These are phyloP conservation scores for Crucihimalaya himalaica DNA, from an alignment of 345 rosid genomes.

Conservation along the genomic window DNA sequence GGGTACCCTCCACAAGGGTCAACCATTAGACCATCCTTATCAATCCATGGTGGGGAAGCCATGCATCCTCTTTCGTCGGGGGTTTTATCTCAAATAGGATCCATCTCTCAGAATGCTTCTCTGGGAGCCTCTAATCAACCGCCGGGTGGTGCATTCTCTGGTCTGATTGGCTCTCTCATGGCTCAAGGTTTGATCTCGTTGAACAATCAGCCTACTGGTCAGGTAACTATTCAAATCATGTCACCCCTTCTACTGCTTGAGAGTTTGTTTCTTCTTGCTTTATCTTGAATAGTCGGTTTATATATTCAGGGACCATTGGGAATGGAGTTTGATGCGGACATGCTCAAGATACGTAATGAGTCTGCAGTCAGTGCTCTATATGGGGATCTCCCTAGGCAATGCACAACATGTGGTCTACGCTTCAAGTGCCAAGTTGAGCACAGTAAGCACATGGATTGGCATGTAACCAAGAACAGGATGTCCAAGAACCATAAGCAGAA, in stretches of 20 bases:
- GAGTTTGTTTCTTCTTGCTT: constrained; percentile 4
- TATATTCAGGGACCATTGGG: constrained; percentile 69
- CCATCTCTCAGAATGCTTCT: constrained; percentile 50
- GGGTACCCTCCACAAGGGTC: constrained; percentile 57
- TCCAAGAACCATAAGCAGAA: constrained; percentile 95
- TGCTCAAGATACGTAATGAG: constrained; percentile 80
- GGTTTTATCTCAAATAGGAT: constrained; percentile 52
- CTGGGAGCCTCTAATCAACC: constrained; percentile 51
- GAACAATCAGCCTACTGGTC: constrained; percentile 57
- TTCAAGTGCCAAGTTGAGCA: constrained; percentile 95
- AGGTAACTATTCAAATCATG: constrained; percentile 57
- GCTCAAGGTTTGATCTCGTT: constrained; percentile 89
- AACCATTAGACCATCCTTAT: constrained; percentile 48
- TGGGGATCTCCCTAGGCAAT: constrained; percentile 93
- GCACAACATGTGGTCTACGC: constrained; percentile 95
- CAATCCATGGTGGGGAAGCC: constrained; percentile 50
- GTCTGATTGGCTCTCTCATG: constrained; percentile 81
- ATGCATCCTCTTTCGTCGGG: constrained; percentile 67
- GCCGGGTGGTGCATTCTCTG: constrained; percentile 66
- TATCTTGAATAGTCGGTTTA: constrained; percentile 40
- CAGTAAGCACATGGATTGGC: constrained; percentile 99
- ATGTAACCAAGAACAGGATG: constrained; percentile 96
- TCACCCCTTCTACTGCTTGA: constrained; percentile 17
- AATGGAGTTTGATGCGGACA: constrained; percentile 77
- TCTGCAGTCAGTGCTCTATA: constrained; percentile 76